phyloP scores from a whole-genome alignment of 202 grass and related monocot genomes.

The Setaria viridis region DNA sequence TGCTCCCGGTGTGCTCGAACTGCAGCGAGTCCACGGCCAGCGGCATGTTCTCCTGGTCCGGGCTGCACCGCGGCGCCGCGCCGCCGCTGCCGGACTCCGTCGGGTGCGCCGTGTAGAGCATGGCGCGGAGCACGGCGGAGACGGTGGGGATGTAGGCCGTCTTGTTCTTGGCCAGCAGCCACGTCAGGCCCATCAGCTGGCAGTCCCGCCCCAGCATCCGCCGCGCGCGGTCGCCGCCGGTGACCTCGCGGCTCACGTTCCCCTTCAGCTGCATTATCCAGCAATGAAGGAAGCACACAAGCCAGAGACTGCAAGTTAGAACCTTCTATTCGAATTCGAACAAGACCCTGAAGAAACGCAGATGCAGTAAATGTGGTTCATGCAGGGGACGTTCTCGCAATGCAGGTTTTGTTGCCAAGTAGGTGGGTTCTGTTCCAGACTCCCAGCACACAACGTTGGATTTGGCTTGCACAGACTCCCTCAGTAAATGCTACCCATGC shows the following conservation, averaged over 20 bases:
- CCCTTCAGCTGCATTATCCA: conserved; percentile 59
- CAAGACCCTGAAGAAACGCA: conserved; percentile 15
- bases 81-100: conserved; percentile 40
- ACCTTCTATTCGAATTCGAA: not conserved
- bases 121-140: conserved; percentile 90
- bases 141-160: conserved; percentile 89
- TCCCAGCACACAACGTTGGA: not conserved
- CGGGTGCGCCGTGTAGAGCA: conserved; percentile 79
- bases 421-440: conserved; percentile 33
- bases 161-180: conserved; percentile 93
- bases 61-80: conserved; percentile 68
- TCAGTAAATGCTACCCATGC: conserved; percentile 65
- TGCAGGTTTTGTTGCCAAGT: conserved; percentile 41
- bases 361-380: conserved; percentile 50
- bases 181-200: conserved; percentile 99
- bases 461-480: not conserved
- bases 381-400: conserved; percentile 34
- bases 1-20: conserved; percentile 60
- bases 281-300: not conserved
- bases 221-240: conserved; percentile 60
- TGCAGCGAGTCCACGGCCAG: conserved; percentile 98
- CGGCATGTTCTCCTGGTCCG: conserved; percentile 98
- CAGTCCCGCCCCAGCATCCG: conserved; percentile 94
- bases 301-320: not conserved
- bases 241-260: conserved; percentile 52